Percentiles rank a stretch among this genome's conserved stretches.
Conservation (phyloP, 441 rosid genomes). For the Gossypium davidsonii region DNA sequence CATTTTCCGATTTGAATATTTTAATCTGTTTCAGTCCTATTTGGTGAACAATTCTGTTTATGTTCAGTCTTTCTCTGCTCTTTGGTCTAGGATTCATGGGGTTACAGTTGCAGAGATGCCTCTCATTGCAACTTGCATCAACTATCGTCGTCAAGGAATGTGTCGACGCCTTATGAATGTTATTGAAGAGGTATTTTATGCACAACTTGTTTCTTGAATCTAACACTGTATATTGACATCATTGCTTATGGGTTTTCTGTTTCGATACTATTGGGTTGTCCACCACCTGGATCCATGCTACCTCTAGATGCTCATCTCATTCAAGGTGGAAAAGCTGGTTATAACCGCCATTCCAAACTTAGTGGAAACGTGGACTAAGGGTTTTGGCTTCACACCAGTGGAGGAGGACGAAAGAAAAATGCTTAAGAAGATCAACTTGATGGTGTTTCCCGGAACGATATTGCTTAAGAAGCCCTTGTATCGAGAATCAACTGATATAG, state of each 20-base stretch:
- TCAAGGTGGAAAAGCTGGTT: slow-evolving; percentile 82
- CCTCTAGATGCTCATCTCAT: slow-evolving; percentile 60
- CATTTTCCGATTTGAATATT: background rate
- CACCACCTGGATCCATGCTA: slow-evolving; percentile 14
- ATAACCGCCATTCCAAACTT: slow-evolving; percentile 82
- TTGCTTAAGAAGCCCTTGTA: slow-evolving; percentile 60
- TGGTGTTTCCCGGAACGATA: slow-evolving; percentile 87
- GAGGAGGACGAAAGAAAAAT: slow-evolving; percentile 52
- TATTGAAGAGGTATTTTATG: slow-evolving; percentile 63
- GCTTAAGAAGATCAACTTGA: slow-evolving; percentile 59
- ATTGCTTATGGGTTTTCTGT: background rate
- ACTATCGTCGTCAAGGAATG: slow-evolving; percentile 89
- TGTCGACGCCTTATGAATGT: slow-evolving; percentile 72
- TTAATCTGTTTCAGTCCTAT: background rate
- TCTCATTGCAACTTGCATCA: slow-evolving; percentile 89
- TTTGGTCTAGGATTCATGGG: slow-evolving; percentile 66
- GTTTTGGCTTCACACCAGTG: slow-evolving; percentile 70
- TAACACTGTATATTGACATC: background rate
- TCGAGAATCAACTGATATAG: slow-evolving; percentile 15
- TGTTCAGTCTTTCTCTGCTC: background rate
- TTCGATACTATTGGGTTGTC: background rate
- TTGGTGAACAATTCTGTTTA: background rate
- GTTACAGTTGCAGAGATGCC: slow-evolving; percentile 90
- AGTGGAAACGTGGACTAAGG: slow-evolving; percentile 80
- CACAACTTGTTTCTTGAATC: background rate